Evolutionary conservation across 495 filamentous ascomycete species (phyloP).

Genomic region (Bacidia gigantensis): DNA sequence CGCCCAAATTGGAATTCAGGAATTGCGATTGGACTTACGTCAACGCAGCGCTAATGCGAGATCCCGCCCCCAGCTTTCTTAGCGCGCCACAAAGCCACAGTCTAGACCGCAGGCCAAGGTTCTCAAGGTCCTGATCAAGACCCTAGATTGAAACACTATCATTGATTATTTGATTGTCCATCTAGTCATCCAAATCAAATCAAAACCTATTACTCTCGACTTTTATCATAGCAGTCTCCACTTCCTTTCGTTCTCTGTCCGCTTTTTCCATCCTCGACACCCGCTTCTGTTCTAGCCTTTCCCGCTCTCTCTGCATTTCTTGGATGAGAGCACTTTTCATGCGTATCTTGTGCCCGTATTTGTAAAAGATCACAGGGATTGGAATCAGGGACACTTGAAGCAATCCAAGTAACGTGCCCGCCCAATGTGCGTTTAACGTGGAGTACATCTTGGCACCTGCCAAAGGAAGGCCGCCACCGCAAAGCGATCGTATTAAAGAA

Average conservation of each 20-base stretch:
- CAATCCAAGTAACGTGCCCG: constrained; percentile 58
- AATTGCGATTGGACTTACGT: not conserved
- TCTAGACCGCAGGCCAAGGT: not conserved
- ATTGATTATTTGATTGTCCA: not conserved
- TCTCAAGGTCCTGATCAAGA: not conserved
- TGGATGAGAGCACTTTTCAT: constrained; percentile 50
- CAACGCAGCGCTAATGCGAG: not conserved
- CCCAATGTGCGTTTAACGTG: constrained; percentile 60
- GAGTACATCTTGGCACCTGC: constrained; percentile 61
- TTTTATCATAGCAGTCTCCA: constrained; percentile 9
- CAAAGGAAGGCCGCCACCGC: constrained; percentile 61
- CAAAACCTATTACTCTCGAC: not conserved
- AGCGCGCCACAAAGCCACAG: not conserved
- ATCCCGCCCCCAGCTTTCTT: not conserved
- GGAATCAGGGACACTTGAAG: constrained; percentile 58
- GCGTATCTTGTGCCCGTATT: constrained; percentile 57
- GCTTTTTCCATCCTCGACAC: constrained; percentile 21
- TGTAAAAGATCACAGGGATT: constrained; percentile 69
- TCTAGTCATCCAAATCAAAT: not conserved
- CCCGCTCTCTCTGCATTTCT: constrained; percentile 56
- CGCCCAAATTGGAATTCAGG: not conserved
- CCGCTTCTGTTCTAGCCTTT: constrained; percentile 39
- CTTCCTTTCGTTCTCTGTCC: constrained; percentile 15
- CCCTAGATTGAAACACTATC: not conserved
- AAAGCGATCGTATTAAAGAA: constrained; percentile 48